Conservation (phyloP, 2,329 filamentous ascomycete genomes). For the Calonectria leucothoes region DNA sequence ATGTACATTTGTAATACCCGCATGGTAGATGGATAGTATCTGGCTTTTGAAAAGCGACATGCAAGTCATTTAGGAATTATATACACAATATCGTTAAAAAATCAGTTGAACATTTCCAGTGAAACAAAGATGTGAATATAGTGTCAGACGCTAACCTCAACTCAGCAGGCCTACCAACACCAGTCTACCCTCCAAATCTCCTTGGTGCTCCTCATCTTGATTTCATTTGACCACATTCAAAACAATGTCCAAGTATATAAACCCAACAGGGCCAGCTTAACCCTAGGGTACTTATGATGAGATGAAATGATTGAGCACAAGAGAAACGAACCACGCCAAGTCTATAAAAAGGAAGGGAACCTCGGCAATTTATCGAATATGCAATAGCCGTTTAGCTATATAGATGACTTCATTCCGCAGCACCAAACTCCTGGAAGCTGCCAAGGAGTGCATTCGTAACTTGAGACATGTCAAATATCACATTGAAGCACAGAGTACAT, state of each 20-base stretch:
- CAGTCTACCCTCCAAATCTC: no score
- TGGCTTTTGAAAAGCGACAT: conserved; percentile 35
- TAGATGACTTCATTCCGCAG: neutral
- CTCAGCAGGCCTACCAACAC: no score
- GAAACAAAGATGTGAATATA: no score
- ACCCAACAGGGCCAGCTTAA: no score
- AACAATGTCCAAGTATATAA: no score
- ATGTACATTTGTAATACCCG: conserved; percentile 39
- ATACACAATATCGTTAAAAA: conserved; percentile 17
- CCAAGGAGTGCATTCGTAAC: neutral
- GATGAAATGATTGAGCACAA: no score
- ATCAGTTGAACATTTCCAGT: neutral
- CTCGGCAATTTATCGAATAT: neutral
- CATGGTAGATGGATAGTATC: conserved; percentile 31
- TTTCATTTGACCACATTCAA: no score
- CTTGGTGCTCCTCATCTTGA: no score
- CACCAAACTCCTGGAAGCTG: neutral
- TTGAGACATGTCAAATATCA: neutral
- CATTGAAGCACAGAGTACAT: no score
- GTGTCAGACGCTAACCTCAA: no score
- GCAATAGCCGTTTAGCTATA: neutral
- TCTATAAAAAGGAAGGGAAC: neutral
- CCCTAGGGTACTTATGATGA: neutral
- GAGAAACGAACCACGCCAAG: neutral
- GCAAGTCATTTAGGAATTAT: conserved; percentile 29